Evolutionary conservation across 83 land plant genomes (phyloP), one percentile per base, ranked within the genome.

Genomic region (Picea engelmannii): DNA sequence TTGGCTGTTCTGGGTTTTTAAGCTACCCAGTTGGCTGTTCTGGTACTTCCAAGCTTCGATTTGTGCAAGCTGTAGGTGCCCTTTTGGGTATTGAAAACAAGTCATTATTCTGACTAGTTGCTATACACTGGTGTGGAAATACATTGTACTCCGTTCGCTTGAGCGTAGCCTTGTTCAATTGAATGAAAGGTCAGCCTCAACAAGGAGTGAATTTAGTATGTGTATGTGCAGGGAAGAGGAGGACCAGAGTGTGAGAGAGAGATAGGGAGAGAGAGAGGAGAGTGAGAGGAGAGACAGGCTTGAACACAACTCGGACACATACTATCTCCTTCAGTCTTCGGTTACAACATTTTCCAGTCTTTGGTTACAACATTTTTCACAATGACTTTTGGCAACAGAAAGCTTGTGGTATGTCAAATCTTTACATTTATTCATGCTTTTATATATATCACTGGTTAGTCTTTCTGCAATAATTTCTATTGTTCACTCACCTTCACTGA

Each of bases 151-250:
- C 8, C 23, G 3, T 18, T 20, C 23, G 23, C 6, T 63, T 20
- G 65, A 63, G 65, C 65, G 20, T 63, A 18, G 23, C 23, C 65
- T 63, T n/a, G 20, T 6, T 63, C 65, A n/a, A 21, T 63, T 18
- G 11, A 61, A 61, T 63, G 9, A 63, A n/a, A 18, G 23, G 6
- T 63, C 5, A 7, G 65, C 65, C 23, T 63, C 58, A 52, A 12
- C 58, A 52, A 63, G 23, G 65, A 63, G 65, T 63, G 23, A 63
- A 63, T 63, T 63, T 63, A 63, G 65, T n/a, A 63, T 63, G 65
- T n/a, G 65, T 20, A 63, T 20, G 65, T 63, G 65, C 65, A 63
- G 65, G 65, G 65, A 63, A n/a, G 9, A 63, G 65, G 23, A 63
- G 65, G 20, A 63, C 65, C 65, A 63, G 65, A 63, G 65, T 20